Conservation (phyloP, 805 yeast genomes). For the Sugiyamaella chiloensis region DNA sequence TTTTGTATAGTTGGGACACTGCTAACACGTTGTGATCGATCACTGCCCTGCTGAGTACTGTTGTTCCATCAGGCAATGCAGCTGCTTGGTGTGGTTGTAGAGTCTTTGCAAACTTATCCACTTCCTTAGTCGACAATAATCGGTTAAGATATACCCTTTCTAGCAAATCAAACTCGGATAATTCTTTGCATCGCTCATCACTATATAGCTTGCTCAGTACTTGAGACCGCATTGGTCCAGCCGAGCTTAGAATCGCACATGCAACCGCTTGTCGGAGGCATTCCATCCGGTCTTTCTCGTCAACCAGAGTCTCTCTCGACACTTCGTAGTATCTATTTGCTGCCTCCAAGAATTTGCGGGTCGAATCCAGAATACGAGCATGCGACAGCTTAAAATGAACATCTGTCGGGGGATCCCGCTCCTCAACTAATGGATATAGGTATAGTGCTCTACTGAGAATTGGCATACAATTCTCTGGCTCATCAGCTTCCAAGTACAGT, state of each 20-base stretch:
- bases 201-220: conserved; percentile 26
- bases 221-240: conserved; percentile 32
- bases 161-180: conserved; percentile 21
- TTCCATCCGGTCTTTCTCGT: conserved; percentile 25
- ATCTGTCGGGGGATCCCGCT: conserved; percentile 14
- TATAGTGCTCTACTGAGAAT: conserved; percentile 27
- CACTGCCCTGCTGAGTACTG: conserved; percentile 31
- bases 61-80: conserved; percentile 25
- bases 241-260: conserved; percentile 33
- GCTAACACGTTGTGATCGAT: conserved; percentile 35
- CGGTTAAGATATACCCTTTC: conserved; percentile 29
- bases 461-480: conserved; percentile 28
- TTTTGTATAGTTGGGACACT: conserved; percentile 30
- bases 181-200: conserved; percentile 27
- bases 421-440: conserved; percentile 21
- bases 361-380: conserved; percentile 32
- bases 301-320: conserved; percentile 25
- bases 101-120: conserved; percentile 20
- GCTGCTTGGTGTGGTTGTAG: conserved; percentile 24
- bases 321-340: conserved; percentile 30
- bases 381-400: conserved; percentile 31
- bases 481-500: conserved; percentile 27
- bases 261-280: conserved; percentile 30
- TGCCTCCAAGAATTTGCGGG: conserved; percentile 31
- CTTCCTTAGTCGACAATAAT: conserved; percentile 27